Evolutionary conservation across 2,329 filamentous ascomycete genomes (phyloP).

Genomic region (Sporothrix protearum): DNA sequence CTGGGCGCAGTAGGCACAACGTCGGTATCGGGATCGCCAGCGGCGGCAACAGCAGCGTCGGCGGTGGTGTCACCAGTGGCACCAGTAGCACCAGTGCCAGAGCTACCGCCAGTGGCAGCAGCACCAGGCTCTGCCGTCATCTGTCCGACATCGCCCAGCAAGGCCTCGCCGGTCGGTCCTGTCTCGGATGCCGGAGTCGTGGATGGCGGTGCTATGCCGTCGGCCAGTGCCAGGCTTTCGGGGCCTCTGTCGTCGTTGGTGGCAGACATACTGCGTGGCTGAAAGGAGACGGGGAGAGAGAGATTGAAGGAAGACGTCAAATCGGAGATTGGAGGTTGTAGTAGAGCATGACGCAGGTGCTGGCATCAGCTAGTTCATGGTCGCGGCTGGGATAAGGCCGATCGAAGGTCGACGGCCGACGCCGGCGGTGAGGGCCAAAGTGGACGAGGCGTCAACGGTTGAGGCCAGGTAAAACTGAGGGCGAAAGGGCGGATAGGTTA

Average conservation of each 20-base stretch:
- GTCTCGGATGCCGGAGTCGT: neutral
- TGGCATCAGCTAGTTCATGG: constrained; percentile 1
- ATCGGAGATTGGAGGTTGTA: neutral
- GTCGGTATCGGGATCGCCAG: neutral
- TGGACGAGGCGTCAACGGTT: neutral
- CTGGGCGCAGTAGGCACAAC: neutral
- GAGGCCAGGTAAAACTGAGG: neutral
- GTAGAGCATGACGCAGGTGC: neutral
- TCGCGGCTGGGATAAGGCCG: neutral
- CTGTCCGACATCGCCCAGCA: neutral
- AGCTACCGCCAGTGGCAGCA: neutral
- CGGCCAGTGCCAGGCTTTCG: neutral
- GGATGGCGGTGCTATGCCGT: neutral
- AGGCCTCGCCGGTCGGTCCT: neutral
- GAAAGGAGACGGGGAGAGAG: neutral
- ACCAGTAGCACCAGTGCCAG: too few relatives aligned
- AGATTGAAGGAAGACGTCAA: neutral
- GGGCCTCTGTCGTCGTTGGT: neutral
- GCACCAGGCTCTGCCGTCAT: neutral
- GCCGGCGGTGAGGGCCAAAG: neutral
- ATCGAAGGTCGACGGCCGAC: neutral
- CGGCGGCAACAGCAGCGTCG: neutral
- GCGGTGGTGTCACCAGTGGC: too few relatives aligned
- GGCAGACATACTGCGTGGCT: neutral
- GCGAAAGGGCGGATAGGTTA: neutral